Evolutionary conservation across 2,329 filamentous ascomycete genomes (phyloP).

Genomic region (Zymoseptoria tritici): DNA sequence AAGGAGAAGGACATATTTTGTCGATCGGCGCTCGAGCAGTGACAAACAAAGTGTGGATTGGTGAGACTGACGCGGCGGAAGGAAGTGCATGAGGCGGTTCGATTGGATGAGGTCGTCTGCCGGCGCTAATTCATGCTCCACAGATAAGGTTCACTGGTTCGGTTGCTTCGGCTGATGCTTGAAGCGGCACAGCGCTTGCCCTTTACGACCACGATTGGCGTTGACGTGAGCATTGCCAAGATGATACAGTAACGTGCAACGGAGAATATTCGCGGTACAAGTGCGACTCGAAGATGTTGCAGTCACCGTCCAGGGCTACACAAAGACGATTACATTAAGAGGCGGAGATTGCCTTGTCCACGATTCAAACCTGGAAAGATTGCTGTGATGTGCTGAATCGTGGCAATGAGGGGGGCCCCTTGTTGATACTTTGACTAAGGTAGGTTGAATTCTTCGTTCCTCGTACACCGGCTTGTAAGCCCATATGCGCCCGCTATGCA

Average conservation of each 20-base stretch:
- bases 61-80: neutral
- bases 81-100: neutral
- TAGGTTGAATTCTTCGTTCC: neutral
- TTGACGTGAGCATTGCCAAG: neutral
- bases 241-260: neutral
- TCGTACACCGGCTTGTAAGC: no score
- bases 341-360: no score
- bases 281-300: neutral
- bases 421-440: neutral
- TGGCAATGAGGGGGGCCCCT: neutral
- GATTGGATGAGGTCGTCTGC: neutral
- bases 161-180: neutral
- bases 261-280: neutral
- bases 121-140: neutral
- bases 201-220: neutral
- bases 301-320: no score
- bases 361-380: neutral
- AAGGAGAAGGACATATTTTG: neutral
- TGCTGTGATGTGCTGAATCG: neutral
- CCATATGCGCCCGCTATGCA: no score
- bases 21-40: neutral
- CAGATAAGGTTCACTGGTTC: neutral
- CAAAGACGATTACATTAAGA: no score
- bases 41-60: neutral
- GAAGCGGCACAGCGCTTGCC: neutral